Base-by-base conservation (phyloP, 257 asterid species). In the Thymus quinquecostatus region DNA sequence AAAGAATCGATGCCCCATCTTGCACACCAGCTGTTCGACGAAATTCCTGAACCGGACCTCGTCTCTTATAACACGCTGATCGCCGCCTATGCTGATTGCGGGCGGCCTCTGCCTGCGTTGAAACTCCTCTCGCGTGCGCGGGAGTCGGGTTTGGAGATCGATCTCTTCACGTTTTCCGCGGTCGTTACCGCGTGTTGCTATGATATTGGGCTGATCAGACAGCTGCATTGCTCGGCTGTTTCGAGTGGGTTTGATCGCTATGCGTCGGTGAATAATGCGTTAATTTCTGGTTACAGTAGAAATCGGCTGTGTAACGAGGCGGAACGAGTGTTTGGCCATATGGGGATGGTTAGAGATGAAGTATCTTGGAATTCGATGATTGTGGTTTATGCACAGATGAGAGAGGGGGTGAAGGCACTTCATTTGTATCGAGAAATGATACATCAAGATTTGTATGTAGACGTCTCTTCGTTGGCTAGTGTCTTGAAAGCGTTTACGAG, bases 351-450 rank as follows among this genome's bases (percentile, higher is more conserved):
- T 67, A 87, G 77, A 79, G 91, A 91, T 53, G 92, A 80, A 83
- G 96, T 91, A 2, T 86, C 97, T 1, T 91, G 97, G 97, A 91
- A 87, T 69, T 80, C 95, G 28, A 91, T 91, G 96, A 82, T 89
- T 56, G 95, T 89, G 51, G 89, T 89, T 0, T 89, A 87, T 21
- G 92, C 89, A 7, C 92, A 86, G 80, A 80, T 75, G 29, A 84
- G 78, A 71, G 71, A 82, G 71, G 97, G 95, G 63, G 33, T 50
- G 57, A 84, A 85, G 68, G 97, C 96, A 5, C 78, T 91, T 62
- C 73, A 69, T 53, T 74, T 91, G 81, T 89, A 89, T 77, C 88
- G 78, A 76, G 89, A 84, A 80, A 85, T 91, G 92, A 75, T 76
- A 40, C 70, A 29, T 4, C 57, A 40, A 72, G 86, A 82, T 60